phyloP scores from a whole-genome alignment of 2,329 filamentous ascomycete species.

The Ophiocordyceps unilateralis region DNA sequence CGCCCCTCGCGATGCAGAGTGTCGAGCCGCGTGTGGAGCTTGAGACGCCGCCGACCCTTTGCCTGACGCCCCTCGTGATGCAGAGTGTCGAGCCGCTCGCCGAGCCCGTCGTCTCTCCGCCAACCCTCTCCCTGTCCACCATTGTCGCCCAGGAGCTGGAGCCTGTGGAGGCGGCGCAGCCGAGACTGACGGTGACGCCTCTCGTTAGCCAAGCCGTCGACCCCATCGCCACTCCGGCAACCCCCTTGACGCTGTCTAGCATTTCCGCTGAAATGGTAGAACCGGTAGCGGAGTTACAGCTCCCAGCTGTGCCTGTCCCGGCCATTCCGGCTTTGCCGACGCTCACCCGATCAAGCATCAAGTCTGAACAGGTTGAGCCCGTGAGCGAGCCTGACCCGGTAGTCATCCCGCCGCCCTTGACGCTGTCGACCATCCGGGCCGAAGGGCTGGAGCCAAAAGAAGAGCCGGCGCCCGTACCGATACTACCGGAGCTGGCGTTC shows the following conservation, averaged over 20 bases:
- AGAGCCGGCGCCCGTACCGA: conserved; percentile 8
- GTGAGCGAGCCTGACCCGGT: conserved; percentile 10
- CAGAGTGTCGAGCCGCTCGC: conserved; percentile 21
- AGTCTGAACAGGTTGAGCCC: conserved; percentile 10
- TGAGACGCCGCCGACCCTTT: conserved; percentile 11
- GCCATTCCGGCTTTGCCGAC: neutral
- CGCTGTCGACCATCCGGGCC: conserved; percentile 13
- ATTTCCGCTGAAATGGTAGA: conserved; percentile 14
- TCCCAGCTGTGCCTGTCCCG: neutral
- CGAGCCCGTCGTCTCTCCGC: conserved; percentile 11
- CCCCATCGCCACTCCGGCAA: conserved; percentile 2
- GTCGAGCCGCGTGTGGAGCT: conserved; percentile 25
- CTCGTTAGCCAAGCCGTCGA: conserved; percentile 8
- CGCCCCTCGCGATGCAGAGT: conserved; percentile 6
- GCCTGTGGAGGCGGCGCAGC: conserved; percentile 10
- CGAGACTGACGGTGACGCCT: conserved; percentile 10
- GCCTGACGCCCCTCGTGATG: conserved; percentile 9
- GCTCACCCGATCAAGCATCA: conserved; percentile 5
- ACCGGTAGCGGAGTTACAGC: conserved; percentile 8
- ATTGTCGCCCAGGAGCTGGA: conserved; percentile 10
- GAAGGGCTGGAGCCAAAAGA: conserved; percentile 18
- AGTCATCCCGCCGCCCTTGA: conserved; percentile 6
- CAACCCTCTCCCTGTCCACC: conserved; percentile 9
- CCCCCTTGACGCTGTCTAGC: conserved; percentile 12
- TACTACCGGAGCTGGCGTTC: conserved; percentile 12